These are phyloP conservation scores for Aegilops longissima DNA, from an alignment of 176 grass and related monocot species.

Conservation along the genomic window DNA sequence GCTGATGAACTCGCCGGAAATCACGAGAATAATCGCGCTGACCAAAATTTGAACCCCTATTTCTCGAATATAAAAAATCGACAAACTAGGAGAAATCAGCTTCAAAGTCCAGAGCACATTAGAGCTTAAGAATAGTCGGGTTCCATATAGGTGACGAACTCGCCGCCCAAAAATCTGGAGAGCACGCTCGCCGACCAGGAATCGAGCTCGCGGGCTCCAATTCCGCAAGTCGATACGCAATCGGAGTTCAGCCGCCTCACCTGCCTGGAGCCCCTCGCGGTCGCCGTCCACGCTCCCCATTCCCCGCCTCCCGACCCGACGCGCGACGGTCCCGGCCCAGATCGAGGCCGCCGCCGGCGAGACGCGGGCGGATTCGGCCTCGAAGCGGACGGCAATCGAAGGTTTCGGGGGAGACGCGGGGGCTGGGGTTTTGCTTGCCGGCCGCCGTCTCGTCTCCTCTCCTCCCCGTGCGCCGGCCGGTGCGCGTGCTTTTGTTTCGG, in stretches of 20 bases:
- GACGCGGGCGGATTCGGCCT: conserved; percentile 17
- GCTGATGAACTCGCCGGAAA: too few relatives aligned
- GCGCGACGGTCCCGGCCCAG: background rate
- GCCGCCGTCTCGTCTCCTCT: background rate
- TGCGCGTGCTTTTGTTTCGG: conserved; percentile 17
- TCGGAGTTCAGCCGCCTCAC: conserved; percentile 30
- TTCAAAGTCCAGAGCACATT: background rate
- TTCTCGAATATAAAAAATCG: too few relatives aligned
- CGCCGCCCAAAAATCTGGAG: background rate
- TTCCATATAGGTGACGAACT: background rate
- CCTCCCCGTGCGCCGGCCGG: conserved; percentile 11
- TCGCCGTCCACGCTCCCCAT: conserved; percentile 80
- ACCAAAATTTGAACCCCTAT: too few relatives aligned
- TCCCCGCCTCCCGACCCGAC: conserved; percentile 3
- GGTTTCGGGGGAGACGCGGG: conserved; percentile 9
- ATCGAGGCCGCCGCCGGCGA: conserved; percentile 26
- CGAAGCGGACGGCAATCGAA: background rate
- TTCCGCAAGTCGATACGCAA: background rate
- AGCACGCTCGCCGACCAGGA: background rate
- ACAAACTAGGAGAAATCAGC: background rate
- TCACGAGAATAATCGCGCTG: too few relatives aligned
- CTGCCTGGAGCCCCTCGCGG: conserved; percentile 46
- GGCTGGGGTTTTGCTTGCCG: conserved; percentile 24
- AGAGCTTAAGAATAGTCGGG: background rate
- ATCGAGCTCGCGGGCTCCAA: conserved; percentile 5